phyloP scores from a whole-genome alignment of 1,284 basidiomycete genomes.

The Melampsora occidentalis region DNA sequence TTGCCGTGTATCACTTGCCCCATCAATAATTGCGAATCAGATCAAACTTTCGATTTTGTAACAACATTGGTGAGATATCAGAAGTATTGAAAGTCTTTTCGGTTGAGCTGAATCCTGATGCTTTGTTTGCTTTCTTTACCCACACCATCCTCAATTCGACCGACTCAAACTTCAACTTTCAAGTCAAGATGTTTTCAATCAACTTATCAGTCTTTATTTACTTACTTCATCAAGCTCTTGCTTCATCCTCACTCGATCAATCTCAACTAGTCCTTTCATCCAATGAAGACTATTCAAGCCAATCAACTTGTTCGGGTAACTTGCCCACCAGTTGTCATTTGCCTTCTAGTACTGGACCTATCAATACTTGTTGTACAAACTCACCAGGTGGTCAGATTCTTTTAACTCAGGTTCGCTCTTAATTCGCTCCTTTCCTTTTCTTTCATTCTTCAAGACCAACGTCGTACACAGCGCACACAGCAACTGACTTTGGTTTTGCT shows the following conservation, averaged over 20 bases:
- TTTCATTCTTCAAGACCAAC: neutral
- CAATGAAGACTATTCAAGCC: neutral
- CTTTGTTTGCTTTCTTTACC: too few species aligned
- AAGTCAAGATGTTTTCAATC: too few species aligned
- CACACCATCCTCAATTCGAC: too few species aligned
- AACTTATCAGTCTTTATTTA: too few species aligned
- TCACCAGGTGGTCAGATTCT: slow-evolving; percentile 38
- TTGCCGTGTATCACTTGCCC: too few species aligned
- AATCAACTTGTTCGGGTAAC: slow-evolving; percentile 12
- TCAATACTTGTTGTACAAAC: slow-evolving; percentile 39
- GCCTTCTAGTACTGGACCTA: neutral
- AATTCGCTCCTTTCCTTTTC: neutral
- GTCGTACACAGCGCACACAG: neutral
- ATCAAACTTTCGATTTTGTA: too few species aligned
- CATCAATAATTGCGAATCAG: too few species aligned
- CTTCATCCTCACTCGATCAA: neutral
- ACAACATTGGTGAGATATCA: too few species aligned
- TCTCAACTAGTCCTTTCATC: neutral
- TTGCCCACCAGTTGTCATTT: slow-evolving; percentile 28
- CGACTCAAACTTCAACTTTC: too few species aligned
- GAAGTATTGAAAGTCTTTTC: too few species aligned
- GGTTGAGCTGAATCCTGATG: too few species aligned
- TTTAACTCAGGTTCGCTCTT: slow-evolving; percentile 32
- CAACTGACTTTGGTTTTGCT: neutral
- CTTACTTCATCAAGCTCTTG: too few species aligned